Base-by-base conservation (phyloP, 1,284 basidiomycete genomes). In the Malassezia furfur region DNA sequence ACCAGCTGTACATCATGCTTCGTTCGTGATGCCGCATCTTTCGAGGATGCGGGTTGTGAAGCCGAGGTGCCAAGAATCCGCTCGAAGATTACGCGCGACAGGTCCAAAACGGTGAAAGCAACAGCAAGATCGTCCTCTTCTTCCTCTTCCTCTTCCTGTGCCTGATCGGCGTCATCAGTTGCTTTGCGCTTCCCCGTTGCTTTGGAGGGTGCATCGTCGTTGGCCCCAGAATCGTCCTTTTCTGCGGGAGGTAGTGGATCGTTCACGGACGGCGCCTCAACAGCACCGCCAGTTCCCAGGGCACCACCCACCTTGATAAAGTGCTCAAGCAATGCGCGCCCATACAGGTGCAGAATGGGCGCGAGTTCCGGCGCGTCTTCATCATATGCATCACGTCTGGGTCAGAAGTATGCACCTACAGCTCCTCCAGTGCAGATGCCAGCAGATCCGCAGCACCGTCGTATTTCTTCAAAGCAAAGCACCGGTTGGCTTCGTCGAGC, bases 291-390 rank as follows among this genome's bases (percentile, higher is more conserved):
- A 2, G 64, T 63, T 6, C 70, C 71, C 0, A 74, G 52, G 7
- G 70, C 71, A 31, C 67, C 67, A 25, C 69, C 69, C 19, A 63
- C 66, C 49, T 62, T 19, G 45, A 74, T 71, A 17, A 63, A 65
- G 50, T 66, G 63, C 39, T 72, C 70, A 3, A 74, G 61, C 36
- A 74, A 49, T 19, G 65, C 63, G 7, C 61, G 54, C n/a, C 71
- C 71, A 52, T 74, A 74, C 14, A 60, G 62, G 41, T 74, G 67
- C 36, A 72, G 48, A 8, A 74, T 47, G 17, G 71, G 71, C 2
- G 70, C 71, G 0, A 74, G 52, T 37, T 62, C 44, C 12, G 67
- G 60, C 14, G 66, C 60, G 36, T 74, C 64, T 45, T 72, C 69
- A 1, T 52, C 62, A 28, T 67, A 61, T 5, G 47, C 22, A 0